These are phyloP conservation scores for Seiridium cupressi DNA, from an alignment of 2,329 filamentous ascomycete species.

Conservation along the genomic window DNA sequence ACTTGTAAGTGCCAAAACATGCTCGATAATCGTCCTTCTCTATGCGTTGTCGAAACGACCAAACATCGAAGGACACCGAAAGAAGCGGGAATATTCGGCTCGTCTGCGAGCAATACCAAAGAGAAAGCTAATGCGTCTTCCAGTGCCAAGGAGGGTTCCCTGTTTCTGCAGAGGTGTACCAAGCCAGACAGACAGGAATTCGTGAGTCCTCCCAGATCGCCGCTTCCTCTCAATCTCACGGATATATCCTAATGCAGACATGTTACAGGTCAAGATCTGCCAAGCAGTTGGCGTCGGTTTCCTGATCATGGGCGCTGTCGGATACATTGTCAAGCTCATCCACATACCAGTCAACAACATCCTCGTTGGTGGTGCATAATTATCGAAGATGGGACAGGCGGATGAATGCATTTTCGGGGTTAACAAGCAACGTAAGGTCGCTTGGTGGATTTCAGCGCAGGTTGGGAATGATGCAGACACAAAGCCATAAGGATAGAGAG, in stretches of 20 bases:
- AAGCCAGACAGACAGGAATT: slow-evolving; percentile 36
- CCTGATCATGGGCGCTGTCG: slow-evolving; percentile 66
- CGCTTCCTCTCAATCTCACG: not conserved
- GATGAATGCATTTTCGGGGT: not conserved
- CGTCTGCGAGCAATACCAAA: no score
- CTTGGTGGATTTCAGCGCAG: no score
- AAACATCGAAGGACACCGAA: no score
- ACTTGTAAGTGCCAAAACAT: slow-evolving; percentile 39
- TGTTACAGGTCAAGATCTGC: slow-evolving; percentile 36
- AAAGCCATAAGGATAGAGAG: no score
- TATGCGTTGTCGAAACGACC: no score
- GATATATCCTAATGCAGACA: not conserved
- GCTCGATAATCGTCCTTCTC: no score
- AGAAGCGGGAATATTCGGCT: no score
- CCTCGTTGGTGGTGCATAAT: slow-evolving; percentile 63
- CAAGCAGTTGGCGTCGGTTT: slow-evolving; percentile 68
- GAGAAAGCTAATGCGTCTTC: no score
- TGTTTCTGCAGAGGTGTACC: slow-evolving; percentile 62
- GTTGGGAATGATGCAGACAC: no score
- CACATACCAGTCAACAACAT: slow-evolving; percentile 72
- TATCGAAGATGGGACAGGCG: not conserved
- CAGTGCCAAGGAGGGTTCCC: slow-evolving; percentile 54
- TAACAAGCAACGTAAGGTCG: not conserved
- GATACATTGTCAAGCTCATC: slow-evolving; percentile 70
- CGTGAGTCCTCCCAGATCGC: not conserved